Base-by-base conservation (phyloP, 2,329 filamentous ascomycete genomes). In the Scedosporium apiospermum region DNA sequence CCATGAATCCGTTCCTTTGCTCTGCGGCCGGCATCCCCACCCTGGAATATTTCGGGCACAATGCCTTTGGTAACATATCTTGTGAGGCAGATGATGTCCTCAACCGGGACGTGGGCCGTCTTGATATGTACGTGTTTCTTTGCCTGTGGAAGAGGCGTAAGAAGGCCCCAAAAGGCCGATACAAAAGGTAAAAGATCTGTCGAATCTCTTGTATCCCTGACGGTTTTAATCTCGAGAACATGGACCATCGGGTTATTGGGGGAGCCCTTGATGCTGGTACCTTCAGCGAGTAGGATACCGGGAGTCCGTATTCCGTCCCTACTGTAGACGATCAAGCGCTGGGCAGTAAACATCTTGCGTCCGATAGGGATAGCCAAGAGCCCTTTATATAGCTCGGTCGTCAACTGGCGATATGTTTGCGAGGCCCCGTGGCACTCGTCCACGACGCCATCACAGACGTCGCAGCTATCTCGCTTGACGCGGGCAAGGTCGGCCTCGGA, bases 401-500 rank as follows among this genome's bases (percentile, higher is more conserved):
- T 96, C n/a, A 95, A 77, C 64, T 86, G 83, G 70, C 89, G 88
- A 71, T 87, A 96, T 65, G 90, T 86, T 73, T 96, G 88, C 3
- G 90, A 87, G 1, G 91, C 88, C 67, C 89, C 82, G 71, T 98
- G 93, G 67, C 90, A 96, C 62, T 81, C 77, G 65, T 93, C 89
- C 68, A 99, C 82, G 67, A 91, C 86, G 49, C 82, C 77, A 71
- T 96, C 91, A 71, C 95, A 99, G 30, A 89, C 86, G 26, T 85
- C 77, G 73, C 95, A 99, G 21, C 88, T 74, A 69, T 96, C 91
- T 12, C 93, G 83, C 74, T 93, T 96, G 71, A 98, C 85, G 76
- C 93, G 96, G 62, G 87, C 91, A 63, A 99, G 77, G 76, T 96
- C 93, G 3, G 91, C 93, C 73, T 99, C 93, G 0, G 93, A 96